Evolutionary conservation across 2,329 filamentous ascomycete genomes (phyloP), one percentile per base, ranked within the genome.

Genomic region (Colletotrichum agaves): DNA sequence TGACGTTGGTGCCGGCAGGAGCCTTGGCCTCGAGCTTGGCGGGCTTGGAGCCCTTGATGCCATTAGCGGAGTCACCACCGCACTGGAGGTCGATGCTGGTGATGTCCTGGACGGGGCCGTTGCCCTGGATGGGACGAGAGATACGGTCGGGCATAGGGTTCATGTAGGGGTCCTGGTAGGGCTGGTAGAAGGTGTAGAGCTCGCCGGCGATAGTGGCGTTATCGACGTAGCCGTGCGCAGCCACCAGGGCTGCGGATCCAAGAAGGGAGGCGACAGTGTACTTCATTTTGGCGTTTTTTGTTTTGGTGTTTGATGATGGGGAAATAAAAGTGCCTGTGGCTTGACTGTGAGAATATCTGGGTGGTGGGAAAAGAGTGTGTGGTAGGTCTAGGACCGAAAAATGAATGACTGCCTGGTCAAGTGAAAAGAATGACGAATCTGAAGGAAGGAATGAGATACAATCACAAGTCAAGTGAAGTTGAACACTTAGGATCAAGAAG

Each of bases 21-120:
- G 80, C 86, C 1, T 82, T 75, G 2, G 85, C 87, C 70, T 86
- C 84, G 0, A 89, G 80, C 10, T 83, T 75, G 5, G 87, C 87
- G 15, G 87, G 87, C 27, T 75, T 73, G 15, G 84, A 84, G 23
- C 84, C 86, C 8, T 76, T 72, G 63, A 79, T 74, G n/a, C 84
- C 84, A 15, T 82, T 83, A 19, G 77, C 84, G 6, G 82, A 78
- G 63, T 82, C 85, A 43, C 85, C 85, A 61, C 84, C 84, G 76
- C 87, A 89, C 74, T 88, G 85, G 12, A 89, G 61, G 70, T 89
- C 87, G 61, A 83, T 79, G 19, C 81, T 79, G 4, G 81, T 82
- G 15, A 88, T 73, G 64, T 89, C 83, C 68, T 84, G 76, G 33
- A 89, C 82, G 2, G 87, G 87, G 6, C 87, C 87, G 75, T 89